Evolutionary conservation across 805 yeast species (phyloP), one percentile per base, ranked within the genome.

Genomic region (Yamadazyma sp.): DNA sequence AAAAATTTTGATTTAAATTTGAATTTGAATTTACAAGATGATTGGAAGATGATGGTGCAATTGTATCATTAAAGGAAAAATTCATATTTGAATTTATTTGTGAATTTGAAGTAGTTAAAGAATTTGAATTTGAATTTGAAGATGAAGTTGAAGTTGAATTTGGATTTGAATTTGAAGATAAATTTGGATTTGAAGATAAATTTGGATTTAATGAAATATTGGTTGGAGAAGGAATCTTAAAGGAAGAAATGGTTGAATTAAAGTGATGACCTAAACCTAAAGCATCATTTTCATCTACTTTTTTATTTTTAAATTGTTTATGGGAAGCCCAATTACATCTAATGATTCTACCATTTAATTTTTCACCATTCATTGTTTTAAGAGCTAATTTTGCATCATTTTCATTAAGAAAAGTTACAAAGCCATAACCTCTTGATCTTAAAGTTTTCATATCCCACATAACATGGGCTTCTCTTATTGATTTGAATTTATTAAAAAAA

Each of bases 371-470:
- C 86, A 82, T 85, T 19, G 80, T 60, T 38, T 70, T 72, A 45
- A 86, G 64, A 19, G 94, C 94, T 33, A 56, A 58, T 49, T 82
- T 86, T 2, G 95, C 96, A 45, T 86, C 91, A 13, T 65, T 60
- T 43, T 71, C 75, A 17, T 72, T 75, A 18, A 65, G 58, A 51
- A 88, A 88, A 1, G 91, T 80, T 9, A 86, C 93, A 58, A 88
- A 87, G 2, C 96, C 96, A 53, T 87, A 87, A 23, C 96, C 95
- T 61, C 96, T 72, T 3, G 95, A 86, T 54, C 95, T 72, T 27
- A 94, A 93, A 17, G 93, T 82, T 56, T 85, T 89, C 94, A 86
- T 86, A 56, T 88, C 96, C 96, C 96, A 87, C 96, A 87, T 88
- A 21, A 87, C 96, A 48, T 87, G 88, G 9, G 95, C 96, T 56